A percentile compares a stretch with the other conserved stretches of the same genome.
These are phyloP conservation scores for Yamadazyma membranifaciens DNA, from an alignment of 1,139 yeast species.

Conservation along the genomic window DNA sequence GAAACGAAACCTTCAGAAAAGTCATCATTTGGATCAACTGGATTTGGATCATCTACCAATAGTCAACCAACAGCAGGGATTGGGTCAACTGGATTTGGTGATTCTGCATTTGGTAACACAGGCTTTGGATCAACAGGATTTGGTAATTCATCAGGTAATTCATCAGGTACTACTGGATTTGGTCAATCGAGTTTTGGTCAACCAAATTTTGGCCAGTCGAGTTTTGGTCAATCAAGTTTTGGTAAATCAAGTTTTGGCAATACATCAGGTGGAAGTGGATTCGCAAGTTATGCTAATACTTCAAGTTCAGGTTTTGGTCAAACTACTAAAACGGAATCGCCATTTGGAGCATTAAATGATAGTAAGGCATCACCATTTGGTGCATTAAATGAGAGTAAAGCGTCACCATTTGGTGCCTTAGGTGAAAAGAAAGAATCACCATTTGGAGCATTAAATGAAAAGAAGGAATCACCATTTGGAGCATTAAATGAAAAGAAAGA, in stretches of 20 bases:
- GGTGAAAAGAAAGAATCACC: slow-evolving; percentile 1
- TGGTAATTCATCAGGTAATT: background rate
- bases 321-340: slow-evolving; percentile 3
- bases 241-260: slow-evolving; percentile 18
- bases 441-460: slow-evolving; percentile 1
- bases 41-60: slow-evolving; percentile 15
- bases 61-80: slow-evolving; percentile 16
- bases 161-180: slow-evolving; percentile 1
- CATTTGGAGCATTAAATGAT: slow-evolving; percentile 3
- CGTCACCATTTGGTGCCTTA: slow-evolving; percentile 9
- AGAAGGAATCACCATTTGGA: slow-evolving; percentile 6
- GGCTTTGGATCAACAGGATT: background rate
- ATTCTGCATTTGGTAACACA: slow-evolving; percentile 9
- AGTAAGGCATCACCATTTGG: slow-evolving; percentile 6
- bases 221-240: slow-evolving; percentile 18
- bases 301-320: slow-evolving; percentile 6
- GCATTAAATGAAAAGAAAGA: background rate
- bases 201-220: no score
- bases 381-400: slow-evolving; percentile 2
- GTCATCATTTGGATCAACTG: slow-evolving; percentile 2
- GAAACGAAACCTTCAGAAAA: background rate
- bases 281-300: slow-evolving; percentile 9
- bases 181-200: slow-evolving; percentile 8
- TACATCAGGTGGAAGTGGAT: slow-evolving; percentile 12
- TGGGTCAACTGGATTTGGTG: slow-evolving; percentile 11